Evolutionary conservation across 1,284 basidiomycete genomes (phyloP).

Genomic region (Cutaneotrichosporon sp.): DNA sequence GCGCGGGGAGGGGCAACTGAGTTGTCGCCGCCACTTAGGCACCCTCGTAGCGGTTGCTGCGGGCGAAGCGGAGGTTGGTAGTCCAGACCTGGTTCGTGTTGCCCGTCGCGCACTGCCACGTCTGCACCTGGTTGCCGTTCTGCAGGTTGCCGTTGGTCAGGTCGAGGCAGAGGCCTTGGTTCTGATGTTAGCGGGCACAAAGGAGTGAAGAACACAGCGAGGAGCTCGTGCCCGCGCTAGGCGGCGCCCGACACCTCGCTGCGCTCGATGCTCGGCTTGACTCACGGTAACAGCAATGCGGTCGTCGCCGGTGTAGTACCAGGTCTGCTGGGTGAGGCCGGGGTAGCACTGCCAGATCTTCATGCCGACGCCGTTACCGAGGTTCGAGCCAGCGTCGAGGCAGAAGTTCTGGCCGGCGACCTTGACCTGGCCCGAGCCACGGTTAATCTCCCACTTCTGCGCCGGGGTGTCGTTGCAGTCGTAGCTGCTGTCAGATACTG

Average conservation of each 20-base stretch:
- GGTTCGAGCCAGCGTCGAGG: slow-evolving; percentile 25
- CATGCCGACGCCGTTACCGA: slow-evolving; percentile 10
- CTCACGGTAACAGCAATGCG: slow-evolving; percentile 5
- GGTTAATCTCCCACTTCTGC: slow-evolving; percentile 26
- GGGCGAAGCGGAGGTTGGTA: slow-evolving; percentile 4
- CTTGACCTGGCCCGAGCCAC: slow-evolving; percentile 22
- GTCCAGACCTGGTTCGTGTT: slow-evolving; percentile 22
- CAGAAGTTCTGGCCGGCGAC: slow-evolving; percentile 32
- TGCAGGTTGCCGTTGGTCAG: slow-evolving; percentile 18
- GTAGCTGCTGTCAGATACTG: slow-evolving; percentile 8
- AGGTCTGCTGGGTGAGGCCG: slow-evolving; percentile 14
- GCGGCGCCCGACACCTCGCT: no score
- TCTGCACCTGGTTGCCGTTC: slow-evolving; percentile 21
- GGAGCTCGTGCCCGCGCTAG: not conserved
- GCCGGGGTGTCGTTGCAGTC: slow-evolving; percentile 31
- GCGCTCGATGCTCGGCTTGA: no score
- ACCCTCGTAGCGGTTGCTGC: not conserved
- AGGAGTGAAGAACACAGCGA: no score
- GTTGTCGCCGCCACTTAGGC: no score
- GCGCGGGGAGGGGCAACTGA: no score
- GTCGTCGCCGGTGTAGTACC: slow-evolving; percentile 16
- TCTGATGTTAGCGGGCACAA: slow-evolving; percentile 17
- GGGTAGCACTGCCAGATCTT: slow-evolving; percentile 20
- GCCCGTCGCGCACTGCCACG: slow-evolving; percentile 21
- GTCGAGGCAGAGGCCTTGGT: slow-evolving; percentile 26